phyloP scores from a whole-genome alignment of 805 yeast genomes.

The Saccharomycopsis microspora region DNA sequence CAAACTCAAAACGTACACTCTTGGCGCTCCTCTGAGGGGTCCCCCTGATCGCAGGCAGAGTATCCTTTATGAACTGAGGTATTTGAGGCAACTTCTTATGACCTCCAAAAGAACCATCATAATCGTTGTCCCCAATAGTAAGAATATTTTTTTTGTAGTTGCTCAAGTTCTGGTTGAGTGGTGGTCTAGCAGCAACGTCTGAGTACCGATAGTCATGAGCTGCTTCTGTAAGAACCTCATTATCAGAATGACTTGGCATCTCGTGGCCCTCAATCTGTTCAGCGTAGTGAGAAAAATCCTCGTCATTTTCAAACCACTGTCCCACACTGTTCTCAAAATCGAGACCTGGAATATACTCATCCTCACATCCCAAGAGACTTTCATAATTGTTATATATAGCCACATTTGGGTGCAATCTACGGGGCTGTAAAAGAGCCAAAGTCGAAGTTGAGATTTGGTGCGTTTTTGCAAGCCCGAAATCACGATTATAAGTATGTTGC shows the following conservation, averaged over 20 bases:
- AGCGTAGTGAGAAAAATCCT: constrained; percentile 10
- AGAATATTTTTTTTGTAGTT: constrained; percentile 14
- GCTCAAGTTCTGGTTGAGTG: constrained; percentile 8
- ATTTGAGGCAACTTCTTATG: constrained; percentile 12
- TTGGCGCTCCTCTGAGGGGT: neutral
- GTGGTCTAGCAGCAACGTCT: neutral
- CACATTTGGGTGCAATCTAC: constrained; percentile 13
- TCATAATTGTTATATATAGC: constrained; percentile 13
- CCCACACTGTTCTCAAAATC: constrained; percentile 30
- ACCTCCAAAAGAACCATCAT: constrained; percentile 13
- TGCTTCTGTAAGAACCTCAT: constrained; percentile 10
- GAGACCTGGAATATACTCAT: constrained; percentile 68
- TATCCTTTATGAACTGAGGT: constrained; percentile 7
- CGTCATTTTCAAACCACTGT: constrained; percentile 15
- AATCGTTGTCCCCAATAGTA: constrained; percentile 13
- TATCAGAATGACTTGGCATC: constrained; percentile 10
- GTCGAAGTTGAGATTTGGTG: constrained; percentile 17
- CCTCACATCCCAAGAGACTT: constrained; percentile 42
- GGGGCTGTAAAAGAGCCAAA: constrained; percentile 10
- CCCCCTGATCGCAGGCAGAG: neutral
- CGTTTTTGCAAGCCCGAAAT: constrained; percentile 15
- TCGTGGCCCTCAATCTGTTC: constrained; percentile 13
- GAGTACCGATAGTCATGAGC: constrained; percentile 14
- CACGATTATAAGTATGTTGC: constrained; percentile 9
- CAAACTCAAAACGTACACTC: constrained; percentile 10